Evolutionary conservation across 225 moss, liverwort and hornwort species (phyloP), one percentile per base, ranked within the genome.

Genomic region (Bryum argenteum): DNA sequence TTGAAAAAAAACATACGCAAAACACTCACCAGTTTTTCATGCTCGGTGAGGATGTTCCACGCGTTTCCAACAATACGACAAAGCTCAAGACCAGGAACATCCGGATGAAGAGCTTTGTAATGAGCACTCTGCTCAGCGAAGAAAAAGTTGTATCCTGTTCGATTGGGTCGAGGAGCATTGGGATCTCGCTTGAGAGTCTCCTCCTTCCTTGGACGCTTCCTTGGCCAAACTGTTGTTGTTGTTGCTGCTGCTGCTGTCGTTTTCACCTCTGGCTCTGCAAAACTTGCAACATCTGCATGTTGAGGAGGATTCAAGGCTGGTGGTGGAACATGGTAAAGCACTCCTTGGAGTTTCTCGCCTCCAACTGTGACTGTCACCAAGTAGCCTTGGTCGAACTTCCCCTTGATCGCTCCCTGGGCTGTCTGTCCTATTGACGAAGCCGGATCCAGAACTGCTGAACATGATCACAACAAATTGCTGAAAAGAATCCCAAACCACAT

Each of bases 101-200:
- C 84, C 44, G 90, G 86, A 81, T 91, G 79, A 64, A 91, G 62
- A 21, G 66, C 71, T 80, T 88, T 93, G 28, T 83, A 81, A 19
- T 88, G 82, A 10, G 84, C 79, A 23, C 88, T 79, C 58, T 93
- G 83, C 79, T 91, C 93, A 52, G 93, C 93, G 53, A 91, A 96
- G 76, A 96, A 93, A 81, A 96, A 93, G 69, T 93, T 96, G 80
- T 96, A 96, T 13, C 96, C 93, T 60, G 96, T 93, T 57, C 93
- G 82, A 59, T 93, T 96, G 19, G 96, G 88, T 22, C 96, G 86
- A 39, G 93, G 96, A 11, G 96, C 93, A 81, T 93, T 90, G 6
- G 93, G 96, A 66, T 96, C 96, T 84, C 87, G 87, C 69, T 90
- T 96, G 51, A 91, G 84, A 79, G 77, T 80, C 13, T 96, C 95